Evolutionary conservation across 495 filamentous ascomycete genomes (phyloP), one percentile per base, ranked within the genome.

Genomic region (Lepraria neglecta): DNA sequence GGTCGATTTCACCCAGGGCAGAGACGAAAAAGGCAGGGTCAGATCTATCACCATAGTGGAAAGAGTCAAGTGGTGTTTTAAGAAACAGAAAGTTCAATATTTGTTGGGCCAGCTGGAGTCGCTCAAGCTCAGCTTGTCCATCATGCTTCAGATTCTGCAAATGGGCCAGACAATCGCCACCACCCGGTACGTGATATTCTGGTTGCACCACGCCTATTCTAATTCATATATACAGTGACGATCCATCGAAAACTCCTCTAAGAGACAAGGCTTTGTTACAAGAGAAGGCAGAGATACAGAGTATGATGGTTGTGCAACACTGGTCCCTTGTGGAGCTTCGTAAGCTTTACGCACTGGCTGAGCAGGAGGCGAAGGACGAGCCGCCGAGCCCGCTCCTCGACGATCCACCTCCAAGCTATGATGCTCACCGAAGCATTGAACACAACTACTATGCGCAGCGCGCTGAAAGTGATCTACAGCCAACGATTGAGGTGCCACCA

Each of bases 301-400:
- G 77, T 54, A 76, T 78, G 76, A 70, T 78, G 30, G 71, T 78
- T n/a, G 70, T 77, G 5, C 67, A 77, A 46, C 75, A 78, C 61
- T 78, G 73, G 73, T 73, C 76, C 14, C 61, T 71, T 31, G 75
- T 72, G 47, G 74, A 74, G 12, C 66, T 78, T 6, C 74, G 75
- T 30, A 69, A 69, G 9, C 64, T 78, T 24, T 77, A 74, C 67
- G 68, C 74, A 48, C 19, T 68, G 21, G 75, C 75, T 40, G 68
- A 75, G 50, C 68, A 74, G 30, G 76, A 77, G 57, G 69, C 64
- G 27, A 38, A 59, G 10, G 71, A 77, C 31, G 69, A 69, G 31
- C 59, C 40, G 19, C 17, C 27, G 45, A 56, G 61, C 33, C 54
- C 58, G 30, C 31, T 40, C 15, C 27, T 40, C 58, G 19, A 74